Conservation (phyloP, 768 basidiomycete species). For the Naganishia kalamii region DNA sequence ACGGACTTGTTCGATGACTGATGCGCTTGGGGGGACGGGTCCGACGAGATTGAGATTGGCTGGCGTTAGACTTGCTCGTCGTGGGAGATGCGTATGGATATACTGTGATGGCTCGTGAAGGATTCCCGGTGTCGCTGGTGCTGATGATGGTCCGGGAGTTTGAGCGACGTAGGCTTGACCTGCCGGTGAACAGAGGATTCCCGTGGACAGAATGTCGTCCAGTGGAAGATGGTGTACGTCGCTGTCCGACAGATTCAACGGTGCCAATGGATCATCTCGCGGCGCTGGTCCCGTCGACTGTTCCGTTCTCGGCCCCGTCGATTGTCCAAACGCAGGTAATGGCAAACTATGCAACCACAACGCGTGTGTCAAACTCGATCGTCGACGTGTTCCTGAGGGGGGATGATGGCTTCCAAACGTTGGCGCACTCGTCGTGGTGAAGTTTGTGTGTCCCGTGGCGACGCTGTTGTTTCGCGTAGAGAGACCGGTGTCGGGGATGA, state of each 20-base stretch:
- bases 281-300: neutral
- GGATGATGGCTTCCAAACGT: neutral
- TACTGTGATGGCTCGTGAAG: constrained; percentile 33
- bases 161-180: neutral
- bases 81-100: constrained; percentile 47
- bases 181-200: neutral
- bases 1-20: constrained; percentile 20
- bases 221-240: neutral
- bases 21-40: constrained; percentile 32
- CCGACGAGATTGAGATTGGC: constrained; percentile 43
- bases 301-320: neutral
- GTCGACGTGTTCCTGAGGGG: neutral
- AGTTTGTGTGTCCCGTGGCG: constrained; percentile 3
- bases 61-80: constrained; percentile 40
- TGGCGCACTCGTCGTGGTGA: neutral
- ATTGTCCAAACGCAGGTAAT: constrained; percentile 1
- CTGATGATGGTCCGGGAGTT: constrained; percentile 10
- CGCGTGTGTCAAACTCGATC: constrained; percentile 24
- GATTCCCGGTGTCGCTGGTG: constrained; percentile 17
- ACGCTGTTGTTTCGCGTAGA: constrained; percentile 11
- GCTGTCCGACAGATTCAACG: constrained; percentile 1
- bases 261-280: neutral
- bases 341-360: constrained; percentile 10
- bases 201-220: neutral
- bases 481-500: neutral